These are phyloP conservation scores for Vaccinium vitisidaea DNA, from an alignment of 148 eudicot genomes.

Conservation along the genomic window DNA sequence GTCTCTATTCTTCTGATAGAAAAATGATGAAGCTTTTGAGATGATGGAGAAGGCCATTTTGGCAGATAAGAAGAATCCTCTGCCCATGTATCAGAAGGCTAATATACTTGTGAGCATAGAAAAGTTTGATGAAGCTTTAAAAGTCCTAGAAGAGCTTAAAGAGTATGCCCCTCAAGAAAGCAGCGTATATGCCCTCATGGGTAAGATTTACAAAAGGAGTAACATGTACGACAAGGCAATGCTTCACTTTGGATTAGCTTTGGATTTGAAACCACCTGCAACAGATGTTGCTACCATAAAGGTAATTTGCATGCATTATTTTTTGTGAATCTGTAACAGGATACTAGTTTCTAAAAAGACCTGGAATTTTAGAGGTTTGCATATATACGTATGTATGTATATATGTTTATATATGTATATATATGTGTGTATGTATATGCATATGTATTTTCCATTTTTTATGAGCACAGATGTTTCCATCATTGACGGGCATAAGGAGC, in stretches of 20 bases:
- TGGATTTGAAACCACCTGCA: conserved; percentile 97
- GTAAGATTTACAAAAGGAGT: conserved; percentile 76
- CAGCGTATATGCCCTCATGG: conserved; percentile 95
- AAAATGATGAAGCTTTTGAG: conserved; percentile 73
- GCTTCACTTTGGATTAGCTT: conserved; percentile 95
- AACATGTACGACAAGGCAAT: conserved; percentile 83
- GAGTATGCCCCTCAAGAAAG: conserved; percentile 92
- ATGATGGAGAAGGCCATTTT: conserved; percentile 84
- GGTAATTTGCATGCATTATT: conserved; percentile 40
- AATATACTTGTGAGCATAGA: conserved; percentile 76
- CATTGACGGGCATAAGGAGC: not conserved
- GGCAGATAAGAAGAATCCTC: conserved; percentile 95
- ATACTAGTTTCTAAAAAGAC: not conserved
- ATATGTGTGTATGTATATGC: not conserved
- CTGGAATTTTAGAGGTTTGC: not conserved
- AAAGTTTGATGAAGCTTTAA: conserved; percentile 70
- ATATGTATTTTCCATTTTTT: not conserved
- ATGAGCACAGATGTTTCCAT: not conserved
- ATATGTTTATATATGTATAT: no score
- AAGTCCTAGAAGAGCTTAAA: conserved; percentile 92
- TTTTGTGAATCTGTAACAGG: not conserved
- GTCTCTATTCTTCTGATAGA: conserved; percentile 38
- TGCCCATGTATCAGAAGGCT: conserved; percentile 95
- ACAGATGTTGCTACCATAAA: conserved; percentile 95
- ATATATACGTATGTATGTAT: not conserved